Base-by-base conservation (phyloP, 2,329 filamentous ascomycete species). In the Trichoderma endophyticum region DNA sequence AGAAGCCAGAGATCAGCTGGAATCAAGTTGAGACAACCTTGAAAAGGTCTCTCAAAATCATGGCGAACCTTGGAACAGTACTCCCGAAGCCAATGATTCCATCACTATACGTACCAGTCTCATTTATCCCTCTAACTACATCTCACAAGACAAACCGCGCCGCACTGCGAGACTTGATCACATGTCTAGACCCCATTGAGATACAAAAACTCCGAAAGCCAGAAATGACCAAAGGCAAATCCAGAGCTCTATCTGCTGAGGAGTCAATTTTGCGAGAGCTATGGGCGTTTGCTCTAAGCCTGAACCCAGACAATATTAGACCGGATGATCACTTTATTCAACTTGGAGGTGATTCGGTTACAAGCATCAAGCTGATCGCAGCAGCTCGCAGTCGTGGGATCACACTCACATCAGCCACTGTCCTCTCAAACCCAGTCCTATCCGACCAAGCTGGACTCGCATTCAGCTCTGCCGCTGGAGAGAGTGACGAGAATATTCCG, bases 241-340 rank as follows among this genome's bases (percentile, higher is more conserved):
- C 24, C 9, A 36, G 64, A 24, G 21, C 21, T 14, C 24, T 67
- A 5, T 48, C 66, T 18, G 60, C 54, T 36, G 48, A 54, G 9
- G 32, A 79, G 26, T 66, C 70, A 28, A 77, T 75, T 1, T 72
- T 83, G 14, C 78, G 76, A 18, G 67, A 71, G 14, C 75, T 82
- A 30, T 85, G 83, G 83, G 76, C 77, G 5, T 75, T 79, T 2
- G 76, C 83, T 0, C 77, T 85, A 8, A 75, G 75, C 6, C 73
- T 83, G 6, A 74, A 76, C 3, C 73, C 79, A 24, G 75, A 80
- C 4, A 73, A 75, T 8, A 82, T 85, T 32, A 79, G 80, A 6
- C 73, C 80, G 3, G 80, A 84, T 6, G 82, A 85, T 73, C 84
- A 82, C 76, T 87, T 87, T 75, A 86, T 87, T 79, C 80, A 80